Conservation (phyloP, 2,329 filamentous ascomycete species). For the Tolypocladium album region DNA sequence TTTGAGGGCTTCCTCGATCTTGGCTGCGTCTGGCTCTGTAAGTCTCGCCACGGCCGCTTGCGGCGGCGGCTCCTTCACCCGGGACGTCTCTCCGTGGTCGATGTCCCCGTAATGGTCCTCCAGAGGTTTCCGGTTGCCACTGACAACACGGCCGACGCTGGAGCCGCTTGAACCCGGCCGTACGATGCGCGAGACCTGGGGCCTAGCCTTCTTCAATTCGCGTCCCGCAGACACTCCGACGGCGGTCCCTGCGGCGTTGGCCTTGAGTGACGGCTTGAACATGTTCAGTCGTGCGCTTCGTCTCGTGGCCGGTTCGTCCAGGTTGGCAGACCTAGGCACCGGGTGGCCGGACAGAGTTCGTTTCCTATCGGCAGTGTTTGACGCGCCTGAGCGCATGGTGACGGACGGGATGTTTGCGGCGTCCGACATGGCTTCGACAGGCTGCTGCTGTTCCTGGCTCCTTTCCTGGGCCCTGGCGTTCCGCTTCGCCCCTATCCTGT, state of each 20-base stretch:
- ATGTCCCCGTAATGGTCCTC: slow-evolving; percentile 54
- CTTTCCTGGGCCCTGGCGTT: slow-evolving; percentile 23
- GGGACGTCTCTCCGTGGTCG: slow-evolving; percentile 52
- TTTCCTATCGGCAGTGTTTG: slow-evolving; percentile 58
- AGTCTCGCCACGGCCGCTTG: slow-evolving; percentile 27
- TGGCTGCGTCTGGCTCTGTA: slow-evolving; percentile 43
- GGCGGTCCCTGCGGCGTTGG: slow-evolving; percentile 45
- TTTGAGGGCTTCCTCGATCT: slow-evolving; percentile 64
- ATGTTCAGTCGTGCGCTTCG: slow-evolving; percentile 61
- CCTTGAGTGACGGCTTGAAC: slow-evolving; percentile 59
- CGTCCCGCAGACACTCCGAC: slow-evolving; percentile 48
- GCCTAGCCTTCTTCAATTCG: slow-evolving; percentile 76
- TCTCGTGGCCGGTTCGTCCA: slow-evolving; percentile 50
- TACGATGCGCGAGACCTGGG: slow-evolving; percentile 56
- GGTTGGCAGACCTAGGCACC: slow-evolving; percentile 38
- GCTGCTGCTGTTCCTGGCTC: slow-evolving; percentile 14
- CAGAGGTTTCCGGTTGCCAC: slow-evolving; percentile 72
- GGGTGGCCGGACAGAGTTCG: slow-evolving; percentile 84
- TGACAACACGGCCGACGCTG: slow-evolving; percentile 76
- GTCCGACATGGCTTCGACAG: slow-evolving; percentile 30
- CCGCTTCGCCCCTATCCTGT: slow-evolving; percentile 37
- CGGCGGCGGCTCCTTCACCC: slow-evolving; percentile 29
- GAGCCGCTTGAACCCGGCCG: slow-evolving; percentile 54
- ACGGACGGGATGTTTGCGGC: slow-evolving; percentile 22
- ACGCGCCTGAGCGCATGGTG: slow-evolving; percentile 23